phyloP scores from a whole-genome alignment of 352 stramenopile species.

The Phytopythium kandeliae region DNA sequence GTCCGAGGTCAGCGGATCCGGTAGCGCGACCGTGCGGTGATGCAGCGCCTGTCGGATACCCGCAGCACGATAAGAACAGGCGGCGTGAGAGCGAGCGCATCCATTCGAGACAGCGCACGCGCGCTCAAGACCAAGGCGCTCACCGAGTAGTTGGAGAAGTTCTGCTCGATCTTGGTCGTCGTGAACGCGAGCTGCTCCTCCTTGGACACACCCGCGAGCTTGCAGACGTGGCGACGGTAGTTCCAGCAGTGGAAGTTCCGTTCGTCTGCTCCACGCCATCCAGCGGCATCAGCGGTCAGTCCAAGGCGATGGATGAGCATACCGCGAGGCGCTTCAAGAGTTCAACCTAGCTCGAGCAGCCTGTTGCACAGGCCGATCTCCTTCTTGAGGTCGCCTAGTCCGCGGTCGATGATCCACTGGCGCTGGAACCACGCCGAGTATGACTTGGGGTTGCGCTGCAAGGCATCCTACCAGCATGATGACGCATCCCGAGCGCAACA shows the following conservation, averaged over 20 bases:
- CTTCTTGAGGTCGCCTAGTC: constrained; percentile 59
- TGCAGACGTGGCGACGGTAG: constrained; percentile 86
- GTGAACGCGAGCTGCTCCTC: constrained; percentile 93
- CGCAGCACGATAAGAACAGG: no score
- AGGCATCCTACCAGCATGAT: constrained; percentile 47
- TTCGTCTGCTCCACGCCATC: constrained; percentile 88
- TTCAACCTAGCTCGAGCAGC: constrained; percentile 58
- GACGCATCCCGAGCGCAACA: neutral
- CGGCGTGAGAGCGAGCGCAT: no score
- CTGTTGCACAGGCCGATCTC: constrained; percentile 76
- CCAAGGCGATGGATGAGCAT: no score
- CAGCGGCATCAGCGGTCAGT: constrained; percentile 14
- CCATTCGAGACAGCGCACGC: no score
- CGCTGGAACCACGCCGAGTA: constrained; percentile 92
- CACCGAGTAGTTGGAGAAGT: constrained; percentile 99
- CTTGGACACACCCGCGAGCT: constrained; percentile 34
- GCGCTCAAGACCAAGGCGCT: no score
- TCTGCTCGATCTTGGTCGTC: constrained; percentile 94
- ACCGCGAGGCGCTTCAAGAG: neutral
- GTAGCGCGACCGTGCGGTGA: constrained; percentile 53
- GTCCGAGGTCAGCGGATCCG: constrained; percentile 39
- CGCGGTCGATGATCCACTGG: constrained; percentile 77
- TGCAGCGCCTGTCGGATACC: constrained; percentile 36
- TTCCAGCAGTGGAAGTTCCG: constrained; percentile 99
- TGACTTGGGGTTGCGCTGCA: constrained; percentile 97